phyloP scores from a whole-genome alignment of 176 grass and related monocot genomes.

The Triticum turgidum region DNA sequence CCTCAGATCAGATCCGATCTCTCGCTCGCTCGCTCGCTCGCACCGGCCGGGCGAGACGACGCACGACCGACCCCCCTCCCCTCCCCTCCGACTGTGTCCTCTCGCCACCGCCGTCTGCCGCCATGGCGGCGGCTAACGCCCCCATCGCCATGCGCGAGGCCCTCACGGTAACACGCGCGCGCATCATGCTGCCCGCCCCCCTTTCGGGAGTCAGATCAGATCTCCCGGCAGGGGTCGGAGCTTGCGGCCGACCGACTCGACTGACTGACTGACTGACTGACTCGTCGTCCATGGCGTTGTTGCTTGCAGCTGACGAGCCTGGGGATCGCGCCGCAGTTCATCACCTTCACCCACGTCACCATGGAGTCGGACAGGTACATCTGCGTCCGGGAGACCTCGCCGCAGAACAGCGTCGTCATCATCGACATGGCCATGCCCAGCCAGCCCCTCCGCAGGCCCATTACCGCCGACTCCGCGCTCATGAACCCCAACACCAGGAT shows the following conservation, averaged over 20 bases:
- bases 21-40: conserved; percentile 11
- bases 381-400: conserved; percentile 97
- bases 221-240: neutral
- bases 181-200: neutral
- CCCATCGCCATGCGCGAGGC: conserved; percentile 95
- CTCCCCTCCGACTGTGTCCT: neutral
- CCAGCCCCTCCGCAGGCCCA: conserved; percentile 91
- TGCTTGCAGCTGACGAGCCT: conserved; percentile 79
- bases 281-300: neutral
- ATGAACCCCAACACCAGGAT: conserved; percentile 98
- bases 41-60: neutral
- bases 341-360: conserved; percentile 97
- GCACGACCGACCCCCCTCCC: neutral
- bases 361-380: conserved; percentile 99
- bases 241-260: neutral
- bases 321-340: conserved; percentile 92
- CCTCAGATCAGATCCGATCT: conserved; percentile 53
- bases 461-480: conserved; percentile 93
- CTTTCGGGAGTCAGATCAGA: neutral
- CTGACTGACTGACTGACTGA: neutral
- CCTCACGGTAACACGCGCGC: conserved; percentile 58
- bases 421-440: conserved; percentile 95
- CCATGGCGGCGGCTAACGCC: conserved; percentile 95
- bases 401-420: conserved; percentile 98
- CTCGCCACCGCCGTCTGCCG: conserved; percentile 35